Evolutionary conservation across 306 rosid species (phyloP).

Genomic region (Glycyrrhiza uralensis): DNA sequence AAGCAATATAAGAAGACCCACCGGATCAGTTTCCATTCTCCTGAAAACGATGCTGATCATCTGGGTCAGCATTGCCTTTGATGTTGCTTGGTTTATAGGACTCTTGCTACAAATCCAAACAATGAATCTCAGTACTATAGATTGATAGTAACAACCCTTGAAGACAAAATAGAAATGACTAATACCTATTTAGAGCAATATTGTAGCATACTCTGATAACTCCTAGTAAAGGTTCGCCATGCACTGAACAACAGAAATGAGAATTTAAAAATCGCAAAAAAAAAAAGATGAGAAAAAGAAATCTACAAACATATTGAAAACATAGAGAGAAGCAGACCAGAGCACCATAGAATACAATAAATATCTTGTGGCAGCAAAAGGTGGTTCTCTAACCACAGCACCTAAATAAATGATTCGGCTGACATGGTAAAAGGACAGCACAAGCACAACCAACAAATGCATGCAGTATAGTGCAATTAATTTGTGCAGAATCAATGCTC

Average conservation of each 20-base stretch:
- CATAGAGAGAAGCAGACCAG: background rate
- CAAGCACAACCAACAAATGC: background rate
- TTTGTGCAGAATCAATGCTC: slow-evolving; percentile 3
- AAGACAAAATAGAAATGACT: slow-evolving; percentile 21
- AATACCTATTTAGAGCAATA: slow-evolving; percentile 97
- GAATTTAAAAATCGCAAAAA: background rate
- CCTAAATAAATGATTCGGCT: slow-evolving; percentile 2
- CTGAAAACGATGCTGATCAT: slow-evolving; percentile 87
- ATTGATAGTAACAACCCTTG: slow-evolving; percentile 22
- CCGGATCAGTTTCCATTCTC: slow-evolving; percentile 97
- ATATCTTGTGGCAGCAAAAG: slow-evolving; percentile 19
- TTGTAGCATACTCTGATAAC: slow-evolving; percentile 97
- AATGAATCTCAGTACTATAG: slow-evolving; percentile 32
- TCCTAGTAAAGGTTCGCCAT: slow-evolving; percentile 90
- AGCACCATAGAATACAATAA: slow-evolving; percentile 7
- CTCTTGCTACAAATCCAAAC: slow-evolving; percentile 76
- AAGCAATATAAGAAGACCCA: slow-evolving; percentile 34
- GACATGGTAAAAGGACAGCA: background rate
- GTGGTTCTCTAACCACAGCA: slow-evolving; percentile 16
- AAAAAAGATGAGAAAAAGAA: background rate
- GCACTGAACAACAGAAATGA: slow-evolving; percentile 58
- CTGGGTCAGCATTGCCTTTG: slow-evolving; percentile 99
- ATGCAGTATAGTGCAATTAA: background rate
- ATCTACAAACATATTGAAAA: slow-evolving; percentile 1
- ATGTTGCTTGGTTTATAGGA: slow-evolving; percentile 97